Evolutionary conservation across 345 rosid genomes (phyloP), one percentile per base, ranked within the genome.

Genomic region (Hirschfeldia incana): DNA sequence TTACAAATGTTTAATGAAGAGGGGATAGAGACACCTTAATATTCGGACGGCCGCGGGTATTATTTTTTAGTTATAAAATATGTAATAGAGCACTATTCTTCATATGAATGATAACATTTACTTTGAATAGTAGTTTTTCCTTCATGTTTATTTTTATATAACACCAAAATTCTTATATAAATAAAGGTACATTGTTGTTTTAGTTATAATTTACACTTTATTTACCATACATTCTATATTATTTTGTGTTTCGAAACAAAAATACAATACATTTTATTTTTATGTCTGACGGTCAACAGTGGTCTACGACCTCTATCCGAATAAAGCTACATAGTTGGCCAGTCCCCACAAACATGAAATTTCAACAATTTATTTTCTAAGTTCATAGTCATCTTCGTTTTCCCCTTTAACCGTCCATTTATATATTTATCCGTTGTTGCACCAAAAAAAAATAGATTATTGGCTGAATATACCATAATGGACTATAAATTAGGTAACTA

Each of bases 21-120:
- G 53, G 53, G 73, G 72, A 78, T 79, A 79, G 34, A n/a, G 51
- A 78, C 70, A 79, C 82, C 69, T 79, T 73, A 60, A 59, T 73
- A 78, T 78, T 66, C 77, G 63, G 70, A 26, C 62, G 55, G 63
- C 73, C 73, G 21, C 62, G 39, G 68, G 5, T 78, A 66, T 58
- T 72, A 0, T 58, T 53, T 62, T 34, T 58, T 17, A 21, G 60
- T 46, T 63, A 16, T 15, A 58, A 44, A 12, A 44, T 44, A 44
- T 44, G 15, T 11, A 12, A 44, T 44, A 44, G 32, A 53, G n/a
- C 10, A 1, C 5, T 51, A 2, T 34, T n/a, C 69, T 34, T 34
- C 12, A 51, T 21, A 21, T 44, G 61, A 61, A 6, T 29, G 51
- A 4, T 11, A 8, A 28, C 33, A 60, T 1, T 27, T 21, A 21